Conservation (phyloP, 495 filamentous ascomycete species). For the Saxispiralis lemnorum region DNA sequence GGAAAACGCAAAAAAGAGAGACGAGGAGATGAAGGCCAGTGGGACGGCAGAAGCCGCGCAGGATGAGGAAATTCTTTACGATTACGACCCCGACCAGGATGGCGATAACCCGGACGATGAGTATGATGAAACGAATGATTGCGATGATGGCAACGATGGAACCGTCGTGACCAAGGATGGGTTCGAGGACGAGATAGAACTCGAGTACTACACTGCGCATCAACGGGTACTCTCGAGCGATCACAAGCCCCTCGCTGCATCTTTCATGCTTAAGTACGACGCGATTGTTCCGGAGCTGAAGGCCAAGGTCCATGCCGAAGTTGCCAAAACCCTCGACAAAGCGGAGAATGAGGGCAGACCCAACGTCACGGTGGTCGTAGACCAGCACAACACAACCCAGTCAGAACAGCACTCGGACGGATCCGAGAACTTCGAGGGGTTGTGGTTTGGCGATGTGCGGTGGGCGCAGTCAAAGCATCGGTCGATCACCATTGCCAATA, state of each 20-base stretch:
- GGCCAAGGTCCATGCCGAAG: conserved; percentile 65
- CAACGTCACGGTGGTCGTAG: conserved; percentile 65
- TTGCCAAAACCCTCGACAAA: conserved; percentile 73
- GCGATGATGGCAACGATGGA: conserved; percentile 33
- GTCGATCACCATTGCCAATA: conserved; percentile 74
- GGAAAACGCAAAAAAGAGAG: conserved; percentile 47
- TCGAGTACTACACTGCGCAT: conserved; percentile 71
- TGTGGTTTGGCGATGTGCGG: conserved; percentile 60
- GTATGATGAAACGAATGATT: conserved; percentile 50
- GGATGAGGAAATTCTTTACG: conserved; percentile 74
- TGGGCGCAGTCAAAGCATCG: conserved; percentile 48
- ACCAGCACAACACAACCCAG: conserved; percentile 28
- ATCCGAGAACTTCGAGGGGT: conserved; percentile 28
- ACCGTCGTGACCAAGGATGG: conserved; percentile 35
- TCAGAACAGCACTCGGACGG: conserved; percentile 18
- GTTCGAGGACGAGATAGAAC: conserved; percentile 42
- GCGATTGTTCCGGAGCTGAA: conserved; percentile 70
- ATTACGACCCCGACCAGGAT: conserved; percentile 74
- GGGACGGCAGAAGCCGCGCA: conserved; percentile 52
- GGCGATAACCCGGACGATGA: conserved; percentile 27
- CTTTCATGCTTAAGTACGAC: conserved; percentile 68
- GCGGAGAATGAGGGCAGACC: conserved; percentile 86
- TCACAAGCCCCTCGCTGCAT: conserved; percentile 74
- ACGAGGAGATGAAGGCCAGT: conserved; percentile 68
- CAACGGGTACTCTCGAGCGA: conserved; percentile 82